Conservation (phyloP, 495 filamentous ascomycete species). For the Neurospora sp. region DNA sequence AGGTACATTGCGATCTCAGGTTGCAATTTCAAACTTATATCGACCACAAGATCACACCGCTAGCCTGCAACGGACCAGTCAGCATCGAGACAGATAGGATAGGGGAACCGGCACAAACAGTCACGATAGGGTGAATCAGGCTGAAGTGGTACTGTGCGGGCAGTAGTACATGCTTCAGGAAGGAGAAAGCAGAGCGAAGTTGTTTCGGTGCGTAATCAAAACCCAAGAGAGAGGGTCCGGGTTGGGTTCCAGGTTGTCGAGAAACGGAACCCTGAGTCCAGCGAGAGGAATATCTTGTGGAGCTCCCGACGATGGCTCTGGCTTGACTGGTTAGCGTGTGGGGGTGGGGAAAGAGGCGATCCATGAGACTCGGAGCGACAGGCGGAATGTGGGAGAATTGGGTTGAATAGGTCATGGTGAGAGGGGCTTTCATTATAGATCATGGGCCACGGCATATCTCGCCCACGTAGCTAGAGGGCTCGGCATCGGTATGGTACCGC, state of each 20-base stretch:
- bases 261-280: not conserved
- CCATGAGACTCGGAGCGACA: not conserved
- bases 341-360: not conserved
- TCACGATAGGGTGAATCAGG: not conserved
- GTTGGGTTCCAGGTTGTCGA: not conserved
- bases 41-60: not conserved
- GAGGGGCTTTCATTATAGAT: not conserved
- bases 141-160: not conserved
- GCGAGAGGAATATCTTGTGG: not conserved
- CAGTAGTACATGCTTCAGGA: not conserved
- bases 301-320: not conserved
- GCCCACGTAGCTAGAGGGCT: not conserved
- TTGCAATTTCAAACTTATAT: not conserved
- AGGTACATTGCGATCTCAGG: not conserved
- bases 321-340: not conserved
- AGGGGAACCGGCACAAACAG: not conserved
- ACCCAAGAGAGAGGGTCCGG: not conserved
- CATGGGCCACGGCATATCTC: not conserved
- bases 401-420: not conserved
- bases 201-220: not conserved
- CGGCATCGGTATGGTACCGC: not conserved
- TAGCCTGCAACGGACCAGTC: not conserved
- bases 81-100: not conserved
- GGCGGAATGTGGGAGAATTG: not conserved
- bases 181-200: not conserved